phyloP scores from a whole-genome alignment of 2,329 filamentous ascomycete species.

The Xenosphaeropsis pyriputrescens region DNA sequence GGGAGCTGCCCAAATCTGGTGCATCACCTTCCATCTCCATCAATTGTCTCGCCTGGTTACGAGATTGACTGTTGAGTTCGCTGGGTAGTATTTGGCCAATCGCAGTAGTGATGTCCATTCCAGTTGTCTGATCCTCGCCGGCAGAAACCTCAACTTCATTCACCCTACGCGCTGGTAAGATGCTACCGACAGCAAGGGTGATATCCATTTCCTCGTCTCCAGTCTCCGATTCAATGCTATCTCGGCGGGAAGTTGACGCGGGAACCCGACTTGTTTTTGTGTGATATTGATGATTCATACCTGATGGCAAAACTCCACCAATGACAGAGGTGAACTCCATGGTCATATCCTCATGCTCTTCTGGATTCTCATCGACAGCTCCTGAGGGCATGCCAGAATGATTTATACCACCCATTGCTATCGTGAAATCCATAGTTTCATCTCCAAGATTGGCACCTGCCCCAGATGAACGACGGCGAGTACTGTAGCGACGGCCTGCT shows the following conservation, averaged over 20 bases:
- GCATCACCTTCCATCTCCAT: conserved; percentile 43
- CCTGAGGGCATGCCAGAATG: conserved; percentile 14
- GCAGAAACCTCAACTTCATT: conserved; percentile 14
- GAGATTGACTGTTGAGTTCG: conserved; percentile 22
- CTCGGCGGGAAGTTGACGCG: neutral
- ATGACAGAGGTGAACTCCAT: conserved; percentile 64
- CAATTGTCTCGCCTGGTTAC: conserved; percentile 34
- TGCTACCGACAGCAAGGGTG: conserved; percentile 34
- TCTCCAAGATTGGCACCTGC: conserved; percentile 16
- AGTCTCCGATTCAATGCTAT: conserved; percentile 9
- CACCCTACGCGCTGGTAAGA: conserved; percentile 14
- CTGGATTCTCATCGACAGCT: conserved; percentile 17
- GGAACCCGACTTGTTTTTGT: conserved; percentile 7
- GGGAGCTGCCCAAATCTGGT: conserved; percentile 29
- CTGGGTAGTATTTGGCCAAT: conserved; percentile 36
- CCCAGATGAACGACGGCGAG: conserved; percentile 19
- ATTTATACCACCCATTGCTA: conserved; percentile 36
- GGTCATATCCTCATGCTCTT: conserved; percentile 54
- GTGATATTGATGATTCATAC: conserved; percentile 10
- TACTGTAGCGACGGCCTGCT: conserved; percentile 17
- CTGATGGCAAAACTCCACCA: conserved; percentile 32
- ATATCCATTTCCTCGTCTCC: conserved; percentile 28
- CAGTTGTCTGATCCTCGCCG: conserved; percentile 27
- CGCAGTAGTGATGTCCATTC: conserved; percentile 50
- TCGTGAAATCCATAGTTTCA: conserved; percentile 39